Percentiles rank a stretch among this genome's conserved stretches.
phyloP scores from a whole-genome alignment of 768 basidiomycete genomes.

The Termitomyces sp. region DNA sequence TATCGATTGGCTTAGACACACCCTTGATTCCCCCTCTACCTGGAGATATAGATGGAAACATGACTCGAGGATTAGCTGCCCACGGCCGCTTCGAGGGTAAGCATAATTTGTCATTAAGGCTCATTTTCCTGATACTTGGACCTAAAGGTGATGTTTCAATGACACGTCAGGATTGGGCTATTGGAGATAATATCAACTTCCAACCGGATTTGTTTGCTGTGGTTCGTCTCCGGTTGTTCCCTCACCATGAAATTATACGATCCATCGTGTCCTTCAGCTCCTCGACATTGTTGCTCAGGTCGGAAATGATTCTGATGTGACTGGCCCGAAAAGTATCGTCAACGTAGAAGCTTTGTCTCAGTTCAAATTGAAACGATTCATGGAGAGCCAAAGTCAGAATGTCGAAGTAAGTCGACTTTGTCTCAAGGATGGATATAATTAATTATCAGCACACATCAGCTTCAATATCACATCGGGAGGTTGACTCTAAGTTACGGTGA shows the following conservation, averaged over 20 bases:
- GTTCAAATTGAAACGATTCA: slow-evolving; percentile 11
- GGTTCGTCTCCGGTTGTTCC: background rate
- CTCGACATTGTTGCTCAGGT: slow-evolving; percentile 5
- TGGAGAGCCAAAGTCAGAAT: slow-evolving; percentile 6
- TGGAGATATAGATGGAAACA: slow-evolving; percentile 8
- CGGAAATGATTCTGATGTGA: slow-evolving; percentile 11
- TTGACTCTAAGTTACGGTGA: slow-evolving; percentile 12
- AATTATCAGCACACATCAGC: background rate
- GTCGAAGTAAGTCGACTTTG: background rate
- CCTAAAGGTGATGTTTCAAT: slow-evolving; percentile 12
- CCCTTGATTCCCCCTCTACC: slow-evolving; percentile 9
- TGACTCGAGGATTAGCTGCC: slow-evolving; percentile 9
- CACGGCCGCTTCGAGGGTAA: slow-evolving; percentile 13
- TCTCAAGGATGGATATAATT: too few species aligned
- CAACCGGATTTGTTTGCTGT: slow-evolving; percentile 4
- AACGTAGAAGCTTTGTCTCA: slow-evolving; percentile 4
- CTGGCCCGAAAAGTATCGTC: slow-evolving; percentile 11
- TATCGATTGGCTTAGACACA: slow-evolving; percentile 9
- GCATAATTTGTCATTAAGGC: background rate
- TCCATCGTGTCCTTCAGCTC: background rate
- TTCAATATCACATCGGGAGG: slow-evolving; percentile 12
- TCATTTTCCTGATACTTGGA: background rate
- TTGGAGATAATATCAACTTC: slow-evolving; percentile 12
- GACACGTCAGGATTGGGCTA: slow-evolving; percentile 11
- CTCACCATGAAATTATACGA: background rate